Evolutionary conservation across 345 rosid genomes (phyloP).

Genomic region (Eucalyptus brandiana): DNA sequence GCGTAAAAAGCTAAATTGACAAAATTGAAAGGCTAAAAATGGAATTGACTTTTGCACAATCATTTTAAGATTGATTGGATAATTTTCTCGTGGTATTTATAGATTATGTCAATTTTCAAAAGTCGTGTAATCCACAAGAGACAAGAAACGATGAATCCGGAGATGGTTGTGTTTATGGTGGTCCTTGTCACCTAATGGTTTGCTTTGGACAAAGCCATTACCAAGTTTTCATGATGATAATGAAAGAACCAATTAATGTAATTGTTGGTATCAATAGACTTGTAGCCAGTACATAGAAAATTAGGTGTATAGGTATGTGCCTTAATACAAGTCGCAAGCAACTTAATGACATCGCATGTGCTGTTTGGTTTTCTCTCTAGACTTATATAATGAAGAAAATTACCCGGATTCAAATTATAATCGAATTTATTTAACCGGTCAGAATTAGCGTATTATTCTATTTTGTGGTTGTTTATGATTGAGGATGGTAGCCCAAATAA

Average conservation of each 20-base stretch:
- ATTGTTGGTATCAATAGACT: neutral
- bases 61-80: neutral
- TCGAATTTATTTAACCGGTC: neutral
- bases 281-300: neutral
- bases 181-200: neutral
- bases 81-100: neutral
- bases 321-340: neutral
- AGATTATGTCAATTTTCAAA: neutral
- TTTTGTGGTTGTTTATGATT: neutral
- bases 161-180: neutral
- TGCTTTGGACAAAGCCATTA: neutral
- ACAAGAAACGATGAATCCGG: neutral
- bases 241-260: neutral
- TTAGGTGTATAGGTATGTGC: neutral
- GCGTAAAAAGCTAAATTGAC: accelerated
- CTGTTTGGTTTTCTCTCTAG: neutral
- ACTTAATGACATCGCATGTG: neutral
- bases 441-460: neutral
- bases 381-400: neutral
- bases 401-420: too few species aligned
- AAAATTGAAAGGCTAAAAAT: neutral
- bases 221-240: neutral
- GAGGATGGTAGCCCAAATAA: neutral
- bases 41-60: neutral
- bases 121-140: neutral